These are phyloP conservation scores for Acacia crassicarpa DNA, from an alignment of 306 rosid species.

Conservation along the genomic window DNA sequence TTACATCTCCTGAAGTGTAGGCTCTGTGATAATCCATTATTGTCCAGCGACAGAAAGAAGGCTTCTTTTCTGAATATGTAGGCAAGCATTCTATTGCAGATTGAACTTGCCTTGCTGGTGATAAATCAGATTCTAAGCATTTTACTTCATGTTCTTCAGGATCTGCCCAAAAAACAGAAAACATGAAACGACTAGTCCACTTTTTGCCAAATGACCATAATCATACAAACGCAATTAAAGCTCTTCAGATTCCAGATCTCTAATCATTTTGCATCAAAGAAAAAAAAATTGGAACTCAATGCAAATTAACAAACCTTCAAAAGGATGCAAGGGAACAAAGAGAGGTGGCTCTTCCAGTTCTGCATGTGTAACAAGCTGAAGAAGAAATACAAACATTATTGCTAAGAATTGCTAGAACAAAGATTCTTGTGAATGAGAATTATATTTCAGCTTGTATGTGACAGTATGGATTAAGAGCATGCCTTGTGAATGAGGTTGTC, in stretches of 20 bases:
- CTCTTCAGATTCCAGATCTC: neutral
- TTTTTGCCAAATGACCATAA: neutral
- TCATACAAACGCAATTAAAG: neutral
- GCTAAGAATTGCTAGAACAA: neutral
- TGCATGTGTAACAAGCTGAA: conserved; percentile 80
- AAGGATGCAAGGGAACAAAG: conserved; percentile 70
- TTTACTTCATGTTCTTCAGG: conserved; percentile 56
- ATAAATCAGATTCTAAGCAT: conserved; percentile 47
- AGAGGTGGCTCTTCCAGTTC: conserved; percentile 72
- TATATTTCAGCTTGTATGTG: neutral
- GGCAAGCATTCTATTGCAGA: conserved; percentile 67
- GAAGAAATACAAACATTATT: neutral
- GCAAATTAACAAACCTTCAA: conserved; percentile 55
- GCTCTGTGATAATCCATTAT: conserved; percentile 78
- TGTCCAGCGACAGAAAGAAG: conserved; percentile 63
- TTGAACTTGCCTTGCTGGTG: conserved; percentile 64
- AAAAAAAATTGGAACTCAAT: neutral
- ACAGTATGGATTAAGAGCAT: conserved; percentile 5
- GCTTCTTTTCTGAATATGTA: conserved; percentile 22
- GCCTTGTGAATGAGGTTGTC: conserved; percentile 81
- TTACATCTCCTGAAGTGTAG: conserved; percentile 55
- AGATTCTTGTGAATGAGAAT: neutral
- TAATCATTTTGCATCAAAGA: neutral
- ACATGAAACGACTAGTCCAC: neutral
- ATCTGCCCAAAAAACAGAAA: conserved; percentile 36